Conservation (phyloP, 768 basidiomycete genomes). For the Rhodocollybia butyracea region DNA sequence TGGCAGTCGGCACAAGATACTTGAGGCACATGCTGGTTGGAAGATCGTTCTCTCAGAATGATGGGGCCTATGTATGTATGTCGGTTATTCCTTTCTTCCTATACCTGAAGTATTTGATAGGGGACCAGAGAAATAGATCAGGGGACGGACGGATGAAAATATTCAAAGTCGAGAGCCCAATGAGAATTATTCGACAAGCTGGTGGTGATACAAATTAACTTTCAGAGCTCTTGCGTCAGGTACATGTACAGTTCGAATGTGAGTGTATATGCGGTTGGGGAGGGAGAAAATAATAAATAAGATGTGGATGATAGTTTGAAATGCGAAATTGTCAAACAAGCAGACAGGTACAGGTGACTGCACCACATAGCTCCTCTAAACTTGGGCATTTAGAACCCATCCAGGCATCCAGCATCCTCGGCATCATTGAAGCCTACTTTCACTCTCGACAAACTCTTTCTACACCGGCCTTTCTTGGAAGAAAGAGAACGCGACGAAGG, state of each 20-base stretch:
- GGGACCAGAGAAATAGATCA: too few relatives aligned
- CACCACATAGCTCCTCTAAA: background rate
- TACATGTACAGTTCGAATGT: conserved; percentile 7
- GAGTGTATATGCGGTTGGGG: background rate
- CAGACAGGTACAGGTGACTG: background rate
- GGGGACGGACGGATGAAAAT: too few relatives aligned
- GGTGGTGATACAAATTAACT: conserved; percentile 5
- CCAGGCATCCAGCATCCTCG: conserved; percentile 11
- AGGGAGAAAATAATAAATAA: background rate
- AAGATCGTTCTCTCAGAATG: too few relatives aligned
- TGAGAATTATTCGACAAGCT: too few relatives aligned
- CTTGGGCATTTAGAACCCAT: conserved; percentile 10
- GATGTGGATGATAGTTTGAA: background rate
- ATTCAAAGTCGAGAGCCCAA: too few relatives aligned
- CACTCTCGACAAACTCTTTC: conserved; percentile 4
- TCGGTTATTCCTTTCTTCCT: too few relatives aligned
- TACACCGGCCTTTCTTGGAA: background rate
- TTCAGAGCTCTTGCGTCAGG: background rate
- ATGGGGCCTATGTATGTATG: too few relatives aligned
- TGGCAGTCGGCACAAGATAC: too few relatives aligned
- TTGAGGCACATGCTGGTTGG: too few relatives aligned
- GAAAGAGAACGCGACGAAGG: background rate
- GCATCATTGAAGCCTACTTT: conserved; percentile 4
- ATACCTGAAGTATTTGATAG: too few relatives aligned
- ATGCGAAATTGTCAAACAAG: background rate